phyloP scores from a whole-genome alignment of 2,329 filamentous ascomycete genomes.

The Leptographium galeiforme region DNA sequence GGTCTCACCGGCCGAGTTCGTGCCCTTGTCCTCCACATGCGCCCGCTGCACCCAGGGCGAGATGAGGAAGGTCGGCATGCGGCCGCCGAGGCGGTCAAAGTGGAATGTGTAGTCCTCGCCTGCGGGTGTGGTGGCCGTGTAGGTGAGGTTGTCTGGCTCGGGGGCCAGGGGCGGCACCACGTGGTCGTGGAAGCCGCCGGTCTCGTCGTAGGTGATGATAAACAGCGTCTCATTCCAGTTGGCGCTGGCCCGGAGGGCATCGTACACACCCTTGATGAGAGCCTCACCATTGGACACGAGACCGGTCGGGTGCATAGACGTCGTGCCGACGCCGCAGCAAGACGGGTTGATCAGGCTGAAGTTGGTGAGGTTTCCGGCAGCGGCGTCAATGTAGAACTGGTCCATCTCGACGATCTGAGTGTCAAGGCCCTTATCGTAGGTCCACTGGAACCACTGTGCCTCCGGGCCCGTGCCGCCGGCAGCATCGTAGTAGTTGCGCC shows the following conservation, averaged over 20 bases:
- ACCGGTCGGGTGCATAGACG: constrained; percentile 30
- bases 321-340: constrained; percentile 30
- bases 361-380: constrained; percentile 26
- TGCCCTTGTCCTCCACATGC: constrained; percentile 23
- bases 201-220: constrained; percentile 32
- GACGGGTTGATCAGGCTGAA: constrained; percentile 36
- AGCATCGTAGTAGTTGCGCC: constrained; percentile 29
- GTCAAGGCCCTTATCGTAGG: constrained; percentile 19
- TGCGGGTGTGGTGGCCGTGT: constrained; percentile 21
- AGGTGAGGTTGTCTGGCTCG: constrained; percentile 21
- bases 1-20: constrained; percentile 20
- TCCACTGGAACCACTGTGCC: constrained; percentile 29
- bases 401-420: constrained; percentile 18
- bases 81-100: constrained; percentile 27
- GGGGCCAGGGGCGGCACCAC: constrained; percentile 28
- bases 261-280: constrained; percentile 31
- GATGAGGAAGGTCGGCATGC: constrained; percentile 28
- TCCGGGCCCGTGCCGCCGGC: constrained; percentile 25
- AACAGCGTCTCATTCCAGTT: constrained; percentile 34
- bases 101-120: constrained; percentile 23
- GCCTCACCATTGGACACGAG: constrained; percentile 29
- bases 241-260: constrained; percentile 26
- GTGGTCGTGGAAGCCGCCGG: constrained; percentile 33
- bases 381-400: constrained; percentile 30
- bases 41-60: constrained; percentile 29